Evolutionary conservation across 129 eudicot genomes (phyloP).

Genomic region (Escallonia rubra): DNA sequence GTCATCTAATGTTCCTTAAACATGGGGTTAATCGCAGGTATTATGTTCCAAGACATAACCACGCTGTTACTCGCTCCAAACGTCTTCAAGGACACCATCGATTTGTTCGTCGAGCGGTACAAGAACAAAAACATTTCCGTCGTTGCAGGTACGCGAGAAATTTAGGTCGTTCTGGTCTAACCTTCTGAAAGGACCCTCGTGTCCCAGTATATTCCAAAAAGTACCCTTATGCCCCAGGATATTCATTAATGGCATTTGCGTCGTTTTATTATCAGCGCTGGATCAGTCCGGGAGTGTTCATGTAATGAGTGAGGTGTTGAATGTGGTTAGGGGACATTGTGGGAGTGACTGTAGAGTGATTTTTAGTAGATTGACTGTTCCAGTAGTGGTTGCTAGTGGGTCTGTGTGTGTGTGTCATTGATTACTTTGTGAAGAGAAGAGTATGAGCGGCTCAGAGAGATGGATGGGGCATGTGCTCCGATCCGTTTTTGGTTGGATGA

Average conservation of each 20-base stretch:
- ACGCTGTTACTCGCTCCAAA: conserved; percentile 27
- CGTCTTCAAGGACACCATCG: conserved; percentile 34
- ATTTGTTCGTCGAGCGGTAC: conserved; percentile 41
- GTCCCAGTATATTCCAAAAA: too few relatives aligned
- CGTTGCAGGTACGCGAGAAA: conserved; percentile 27
- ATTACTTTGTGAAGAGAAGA: conserved; percentile 27
- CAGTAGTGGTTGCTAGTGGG: conserved; percentile 20
- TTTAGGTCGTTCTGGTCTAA: background rate
- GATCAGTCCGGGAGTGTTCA: background rate
- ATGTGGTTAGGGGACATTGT: background rate
- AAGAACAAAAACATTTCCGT: conserved; percentile 36
- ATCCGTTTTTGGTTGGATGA: conserved; percentile 55
- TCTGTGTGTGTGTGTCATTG: conserved; percentile 13
- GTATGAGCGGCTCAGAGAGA: conserved; percentile 43
- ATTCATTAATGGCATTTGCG: background rate
- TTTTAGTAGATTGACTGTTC: conserved; percentile 3
- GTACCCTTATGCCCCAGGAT: too few relatives aligned
- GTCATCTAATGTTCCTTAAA: background rate
- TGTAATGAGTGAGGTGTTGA: background rate
- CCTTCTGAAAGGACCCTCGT: background rate
- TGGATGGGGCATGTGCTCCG: conserved; percentile 36
- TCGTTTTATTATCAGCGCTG: background rate
- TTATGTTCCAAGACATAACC: conserved; percentile 46
- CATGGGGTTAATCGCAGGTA: conserved; percentile 16
- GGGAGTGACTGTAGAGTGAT: conserved; percentile 34